Evolutionary conservation across 2,329 filamentous ascomycete species (phyloP).

Genomic region (Huntiella bhutanensis): DNA sequence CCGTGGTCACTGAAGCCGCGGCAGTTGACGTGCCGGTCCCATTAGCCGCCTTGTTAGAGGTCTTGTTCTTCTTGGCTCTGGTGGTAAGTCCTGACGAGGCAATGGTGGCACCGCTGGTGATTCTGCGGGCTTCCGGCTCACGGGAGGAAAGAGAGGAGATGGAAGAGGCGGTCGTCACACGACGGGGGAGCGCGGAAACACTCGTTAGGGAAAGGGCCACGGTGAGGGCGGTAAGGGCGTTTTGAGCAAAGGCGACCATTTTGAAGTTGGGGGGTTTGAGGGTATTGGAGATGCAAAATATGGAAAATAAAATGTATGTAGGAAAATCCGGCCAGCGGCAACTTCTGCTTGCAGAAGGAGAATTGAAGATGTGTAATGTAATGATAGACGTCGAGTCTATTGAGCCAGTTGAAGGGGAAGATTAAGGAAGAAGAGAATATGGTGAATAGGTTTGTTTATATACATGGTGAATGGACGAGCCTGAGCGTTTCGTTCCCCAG

Average conservation of each 20-base stretch:
- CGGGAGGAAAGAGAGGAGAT: background rate
- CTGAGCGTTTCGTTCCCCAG: too few species aligned
- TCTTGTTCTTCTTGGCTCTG: constrained; percentile 3
- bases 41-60: background rate
- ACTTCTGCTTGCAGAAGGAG: constrained; percentile 9
- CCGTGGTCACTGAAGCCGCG: constrained; percentile 19
- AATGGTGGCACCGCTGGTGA: background rate
- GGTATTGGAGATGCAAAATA: background rate
- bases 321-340: constrained; percentile 7
- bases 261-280: background rate
- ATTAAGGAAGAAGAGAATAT: too few species aligned
- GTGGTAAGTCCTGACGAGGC: background rate
- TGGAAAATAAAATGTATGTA: constrained; percentile 4
- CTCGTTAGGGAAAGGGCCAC: constrained; percentile 6
- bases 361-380: background rate
- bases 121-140: background rate
- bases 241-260: constrained; percentile 5
- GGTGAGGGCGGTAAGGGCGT: constrained; percentile 10
- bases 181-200: constrained; percentile 7
- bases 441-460: too few species aligned
- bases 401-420: too few species aligned
- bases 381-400: constrained; percentile 7
- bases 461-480: too few species aligned
- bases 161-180: constrained; percentile 3
- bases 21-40: constrained; percentile 9